A percentile compares a stretch with the other conserved stretches of the same genome.
phyloP scores from a whole-genome alignment of 495 filamentous ascomycete genomes.

The Cladorrhinum samala region DNA sequence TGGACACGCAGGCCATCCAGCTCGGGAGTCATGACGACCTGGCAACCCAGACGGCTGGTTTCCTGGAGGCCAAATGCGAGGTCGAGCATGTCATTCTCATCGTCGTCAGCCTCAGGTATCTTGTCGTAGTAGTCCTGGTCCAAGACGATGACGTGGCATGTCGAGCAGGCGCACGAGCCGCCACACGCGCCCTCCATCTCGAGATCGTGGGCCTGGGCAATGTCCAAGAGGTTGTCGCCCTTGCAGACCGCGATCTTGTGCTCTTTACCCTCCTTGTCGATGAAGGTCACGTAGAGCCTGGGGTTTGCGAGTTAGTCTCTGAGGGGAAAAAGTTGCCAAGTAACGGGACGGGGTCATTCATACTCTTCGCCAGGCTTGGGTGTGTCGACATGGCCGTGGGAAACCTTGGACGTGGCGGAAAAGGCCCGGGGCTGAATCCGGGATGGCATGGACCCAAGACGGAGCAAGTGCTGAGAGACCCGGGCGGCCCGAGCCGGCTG shows the following conservation, averaged over 20 bases:
- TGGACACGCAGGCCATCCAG: constrained; percentile 79
- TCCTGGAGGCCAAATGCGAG: constrained; percentile 93
- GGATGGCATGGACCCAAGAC: not conserved
- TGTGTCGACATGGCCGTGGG: constrained; percentile 73
- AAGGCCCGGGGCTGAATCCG: constrained; percentile 29
- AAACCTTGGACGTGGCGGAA: constrained; percentile 52
- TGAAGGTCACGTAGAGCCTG: constrained; percentile 84
- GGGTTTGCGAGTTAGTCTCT: constrained; percentile 3
- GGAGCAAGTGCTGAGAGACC: not conserved
- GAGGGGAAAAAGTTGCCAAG: too few relatives aligned
- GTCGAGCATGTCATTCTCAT: constrained; percentile 99
- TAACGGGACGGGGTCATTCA: too few relatives aligned
- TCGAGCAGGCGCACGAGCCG: constrained; percentile 93
- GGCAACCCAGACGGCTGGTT: constrained; percentile 92
- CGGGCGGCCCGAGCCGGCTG: constrained; percentile 3
- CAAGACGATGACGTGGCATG: constrained; percentile 91
- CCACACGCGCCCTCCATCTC: constrained; percentile 99
- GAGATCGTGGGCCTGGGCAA: constrained; percentile 88
- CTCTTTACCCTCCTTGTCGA: constrained; percentile 82
- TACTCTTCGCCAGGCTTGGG: constrained; percentile 95
- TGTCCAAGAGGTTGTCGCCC: constrained; percentile 89
- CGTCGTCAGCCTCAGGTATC: constrained; percentile 88
- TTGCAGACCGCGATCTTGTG: constrained; percentile 71
- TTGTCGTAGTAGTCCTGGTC: constrained; percentile 80
- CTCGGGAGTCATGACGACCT: constrained; percentile 85